Evolutionary conservation across 2,329 filamentous ascomycete genomes (phyloP), one percentile per base, ranked within the genome.

Genomic region (Atkinsonella texensis): DNA sequence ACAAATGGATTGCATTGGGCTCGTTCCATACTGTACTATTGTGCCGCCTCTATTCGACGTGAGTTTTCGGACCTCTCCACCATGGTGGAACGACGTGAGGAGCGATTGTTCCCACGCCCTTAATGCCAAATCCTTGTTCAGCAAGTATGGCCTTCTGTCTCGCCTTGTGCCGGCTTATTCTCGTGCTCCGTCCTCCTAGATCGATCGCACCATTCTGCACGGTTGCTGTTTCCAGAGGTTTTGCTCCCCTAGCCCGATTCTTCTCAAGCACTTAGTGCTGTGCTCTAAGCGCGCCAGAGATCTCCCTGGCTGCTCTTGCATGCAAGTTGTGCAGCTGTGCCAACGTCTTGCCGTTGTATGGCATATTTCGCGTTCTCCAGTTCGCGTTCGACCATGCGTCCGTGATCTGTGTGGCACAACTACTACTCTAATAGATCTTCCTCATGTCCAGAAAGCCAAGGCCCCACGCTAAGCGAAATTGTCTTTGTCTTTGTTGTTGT

Each of bases 391-490:
- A 52, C 62, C 60, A 63, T 5, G 52, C 56, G 45, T 60, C 63
- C 13, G 61, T 52, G 48, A 64, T 62, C 39, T 62, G 39, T 6
- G 52, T 23, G 20, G 55, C 39, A 62, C 43, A 5, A 59, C 52
- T 31, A 63, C 56, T 18, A 54, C 58, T 32, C n/a, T 55, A 52
- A 42, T 63, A 63, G 11, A 63, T 54, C 35, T 60, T 54, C 42
- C 59, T 52, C 15, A 64, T 54, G 46, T 61, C 59, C 9, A 55
- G 53, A 15, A 55, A 35, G 20, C 51, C 54, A 2, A 53, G 50
- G 43, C 59, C 58, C 57, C 40, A 63, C 17, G 57, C 58, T 23
- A 58, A 62, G 13, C 50, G 41, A 62, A 53, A 35, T 55, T 49
- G 17, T 52, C 58, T 12, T 57, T 33, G 54, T 54, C 6, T 62